Percentiles rank a stretch among this genome's conserved stretches.
phyloP scores from a whole-genome alignment of 768 basidiomycete genomes.

The Suillus weaverae region DNA sequence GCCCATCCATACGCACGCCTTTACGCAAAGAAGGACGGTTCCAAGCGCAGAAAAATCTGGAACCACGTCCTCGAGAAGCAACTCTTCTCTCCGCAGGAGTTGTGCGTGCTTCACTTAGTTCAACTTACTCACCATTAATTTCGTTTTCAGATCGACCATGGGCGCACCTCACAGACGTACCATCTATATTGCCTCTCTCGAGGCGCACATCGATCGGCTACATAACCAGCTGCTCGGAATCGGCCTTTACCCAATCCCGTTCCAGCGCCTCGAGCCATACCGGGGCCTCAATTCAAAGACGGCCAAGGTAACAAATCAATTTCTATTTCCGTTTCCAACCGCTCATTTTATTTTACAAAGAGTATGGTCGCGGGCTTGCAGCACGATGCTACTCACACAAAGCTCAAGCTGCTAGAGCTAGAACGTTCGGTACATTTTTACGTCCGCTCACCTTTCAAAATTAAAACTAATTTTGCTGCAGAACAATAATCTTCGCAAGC shows the following conservation, averaged over 20 bases:
- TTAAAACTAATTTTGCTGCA: slow-evolving; percentile 6
- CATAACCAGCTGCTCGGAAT: slow-evolving; percentile 57
- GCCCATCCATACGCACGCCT: slow-evolving; percentile 71
- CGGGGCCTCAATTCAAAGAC: slow-evolving; percentile 76
- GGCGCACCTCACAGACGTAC: slow-evolving; percentile 68
- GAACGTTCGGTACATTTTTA: slow-evolving; percentile 58
- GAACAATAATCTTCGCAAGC: slow-evolving; percentile 34
- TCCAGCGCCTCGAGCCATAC: slow-evolving; percentile 58
- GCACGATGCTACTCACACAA: slow-evolving; percentile 58
- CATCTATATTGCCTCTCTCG: slow-evolving; percentile 71
- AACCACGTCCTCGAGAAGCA: slow-evolving; percentile 74
- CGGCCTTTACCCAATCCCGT: slow-evolving; percentile 56
- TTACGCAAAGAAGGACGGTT: slow-evolving; percentile 59
- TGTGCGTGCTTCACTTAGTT: slow-evolving; percentile 42
- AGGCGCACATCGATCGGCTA: slow-evolving; percentile 68
- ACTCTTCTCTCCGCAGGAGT: slow-evolving; percentile 64
- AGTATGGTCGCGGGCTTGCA: slow-evolving; percentile 75
- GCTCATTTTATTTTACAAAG: slow-evolving; percentile 32
- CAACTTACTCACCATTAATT: not conserved
- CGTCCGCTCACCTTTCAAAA: slow-evolving; percentile 3
- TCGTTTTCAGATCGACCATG: slow-evolving; percentile 51
- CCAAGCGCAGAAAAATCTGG: slow-evolving; percentile 75
- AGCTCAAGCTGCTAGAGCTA: slow-evolving; percentile 66
- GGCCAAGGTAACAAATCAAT: slow-evolving; percentile 54
- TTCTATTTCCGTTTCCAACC: not conserved